Evolutionary conservation across 2,329 filamentous ascomycete genomes (phyloP).

Genomic region (Calycina herbarum): DNA sequence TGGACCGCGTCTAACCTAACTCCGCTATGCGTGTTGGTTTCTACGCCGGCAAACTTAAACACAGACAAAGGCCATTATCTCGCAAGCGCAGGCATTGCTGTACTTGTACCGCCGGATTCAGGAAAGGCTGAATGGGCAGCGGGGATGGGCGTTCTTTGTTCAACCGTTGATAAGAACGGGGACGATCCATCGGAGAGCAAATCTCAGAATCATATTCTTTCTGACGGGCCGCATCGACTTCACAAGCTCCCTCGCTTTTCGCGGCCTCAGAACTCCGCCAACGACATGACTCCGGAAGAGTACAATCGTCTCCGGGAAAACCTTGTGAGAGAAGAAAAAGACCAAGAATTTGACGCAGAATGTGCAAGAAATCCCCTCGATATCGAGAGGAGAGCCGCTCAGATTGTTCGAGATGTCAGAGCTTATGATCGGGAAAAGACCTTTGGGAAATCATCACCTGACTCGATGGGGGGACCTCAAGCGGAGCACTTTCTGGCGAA

Average conservation of each 20-base stretch:
- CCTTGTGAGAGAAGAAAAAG: conserved; percentile 31
- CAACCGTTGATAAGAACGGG: conserved; percentile 32
- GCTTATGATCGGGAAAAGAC: conserved; percentile 32
- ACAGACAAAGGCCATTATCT: conserved; percentile 1
- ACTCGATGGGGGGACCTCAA: conserved; percentile 23
- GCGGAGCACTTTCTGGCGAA: conserved; percentile 62
- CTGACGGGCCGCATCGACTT: conserved; percentile 25
- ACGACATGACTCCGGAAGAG: conserved; percentile 23
- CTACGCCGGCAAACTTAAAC: not conserved
- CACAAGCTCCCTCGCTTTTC: conserved; percentile 32
- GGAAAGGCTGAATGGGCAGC: conserved; percentile 18
- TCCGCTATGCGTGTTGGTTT: conserved; percentile 17
- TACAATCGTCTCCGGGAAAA: conserved; percentile 28
- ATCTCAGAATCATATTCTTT: conserved; percentile 20
- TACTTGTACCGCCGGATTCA: conserved; percentile 13
- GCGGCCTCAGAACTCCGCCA: conserved; percentile 19
- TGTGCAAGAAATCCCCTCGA: conserved; percentile 26
- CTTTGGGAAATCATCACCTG: conserved; percentile 26
- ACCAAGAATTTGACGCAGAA: conserved; percentile 35
- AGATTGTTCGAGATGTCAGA: conserved; percentile 34
- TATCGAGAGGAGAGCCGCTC: conserved; percentile 32
- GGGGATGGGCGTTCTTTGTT: conserved; percentile 36
- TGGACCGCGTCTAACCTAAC: conserved; percentile 6
- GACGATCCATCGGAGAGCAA: conserved; percentile 30
- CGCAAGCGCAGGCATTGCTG: conserved; percentile 18